Evolutionary conservation across 2,329 filamentous ascomycete genomes (phyloP), one percentile per base, ranked within the genome.

Genomic region (Fusarium humuli): DNA sequence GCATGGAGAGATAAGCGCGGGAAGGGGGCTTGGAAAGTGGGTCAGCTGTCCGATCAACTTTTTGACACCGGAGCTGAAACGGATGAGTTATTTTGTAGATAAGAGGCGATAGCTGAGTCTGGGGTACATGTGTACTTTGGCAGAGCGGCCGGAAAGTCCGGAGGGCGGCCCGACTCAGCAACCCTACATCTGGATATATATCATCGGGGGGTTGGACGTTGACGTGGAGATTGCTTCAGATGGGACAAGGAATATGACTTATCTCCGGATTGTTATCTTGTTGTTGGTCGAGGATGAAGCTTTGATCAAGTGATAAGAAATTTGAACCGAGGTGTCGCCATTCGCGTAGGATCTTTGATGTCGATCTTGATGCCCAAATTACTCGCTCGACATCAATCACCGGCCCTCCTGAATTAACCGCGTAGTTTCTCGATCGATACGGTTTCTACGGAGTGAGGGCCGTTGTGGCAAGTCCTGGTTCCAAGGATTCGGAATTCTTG

Each of bases 401-500:
- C 34, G 18, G 34, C 34, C 29, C 10, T 37, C 18, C 34, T 37
- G 34, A 12, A 37, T 37, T 3, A 12, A n/a, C 6, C 10, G 18
- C 9, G 2, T n/a, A 12, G 10, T 37, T n/a, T n/a, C 1, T 37
- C 18, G 18, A 37, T 37, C 18, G 34, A 37, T 37, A 37, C 34
- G 34, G 34, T 12, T 11, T 37, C 18, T 37, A 37, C 34, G 34
- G 34, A n/a, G 34, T 37, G 3, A 11, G 18, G 10, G n/a, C 34
- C 34, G 18, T 37, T 37, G 34, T 37, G 34, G 34, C 34, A 37
- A 37, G 34, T 37, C 18, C 6, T 37, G 18, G 1, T 37, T 6
- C n/a, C 18, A 12, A n/a, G 10, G 6, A 37, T 7, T 1, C 6
- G 4, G 34, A 3, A 11, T 1, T n/a, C 18, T 4, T 12, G 18